These are phyloP conservation scores for Colletotrichum godetiae DNA, from an alignment of 2,329 filamentous ascomycete genomes.

Conservation along the genomic window DNA sequence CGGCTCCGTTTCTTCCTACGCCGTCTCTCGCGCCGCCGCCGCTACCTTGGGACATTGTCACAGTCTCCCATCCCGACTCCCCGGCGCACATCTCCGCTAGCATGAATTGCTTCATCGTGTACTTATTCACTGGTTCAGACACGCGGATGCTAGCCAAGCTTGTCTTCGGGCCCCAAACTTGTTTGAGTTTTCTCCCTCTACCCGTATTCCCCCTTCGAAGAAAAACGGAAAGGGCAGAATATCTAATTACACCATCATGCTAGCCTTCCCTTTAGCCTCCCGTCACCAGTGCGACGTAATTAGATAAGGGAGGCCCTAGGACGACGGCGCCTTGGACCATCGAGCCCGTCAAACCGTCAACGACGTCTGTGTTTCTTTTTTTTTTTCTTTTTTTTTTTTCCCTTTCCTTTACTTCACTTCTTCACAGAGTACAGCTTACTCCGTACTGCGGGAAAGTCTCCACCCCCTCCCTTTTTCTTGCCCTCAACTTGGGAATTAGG, in stretches of 20 bases:
- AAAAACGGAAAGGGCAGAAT: not conserved
- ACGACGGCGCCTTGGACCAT: not conserved
- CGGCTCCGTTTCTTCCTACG: not conserved
- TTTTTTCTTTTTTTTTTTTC: not conserved
- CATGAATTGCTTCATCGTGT: not conserved
- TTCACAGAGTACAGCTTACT: no score
- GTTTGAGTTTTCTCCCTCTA: not conserved
- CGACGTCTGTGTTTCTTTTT: not conserved
- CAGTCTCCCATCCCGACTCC: not conserved
- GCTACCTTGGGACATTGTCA: not conserved
- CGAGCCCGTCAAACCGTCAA: not conserved
- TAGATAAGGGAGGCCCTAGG: not conserved
- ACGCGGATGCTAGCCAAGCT: not conserved
- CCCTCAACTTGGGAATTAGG: not conserved
- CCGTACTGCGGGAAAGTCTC: not conserved
- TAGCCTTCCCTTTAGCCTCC: not conserved
- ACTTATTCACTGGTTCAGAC: not conserved
- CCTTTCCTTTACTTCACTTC: no score
- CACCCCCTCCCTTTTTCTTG: not conserved
- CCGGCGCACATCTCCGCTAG: not conserved
- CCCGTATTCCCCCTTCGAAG: no score
- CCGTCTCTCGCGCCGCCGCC: not conserved
- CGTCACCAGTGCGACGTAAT: conserved; percentile 6
- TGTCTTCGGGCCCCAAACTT: not conserved
- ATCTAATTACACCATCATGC: not conserved